These are phyloP conservation scores for Pseudonitzschia multistriata DNA, from an alignment of 108 stramenopile species.

Conservation along the genomic window DNA sequence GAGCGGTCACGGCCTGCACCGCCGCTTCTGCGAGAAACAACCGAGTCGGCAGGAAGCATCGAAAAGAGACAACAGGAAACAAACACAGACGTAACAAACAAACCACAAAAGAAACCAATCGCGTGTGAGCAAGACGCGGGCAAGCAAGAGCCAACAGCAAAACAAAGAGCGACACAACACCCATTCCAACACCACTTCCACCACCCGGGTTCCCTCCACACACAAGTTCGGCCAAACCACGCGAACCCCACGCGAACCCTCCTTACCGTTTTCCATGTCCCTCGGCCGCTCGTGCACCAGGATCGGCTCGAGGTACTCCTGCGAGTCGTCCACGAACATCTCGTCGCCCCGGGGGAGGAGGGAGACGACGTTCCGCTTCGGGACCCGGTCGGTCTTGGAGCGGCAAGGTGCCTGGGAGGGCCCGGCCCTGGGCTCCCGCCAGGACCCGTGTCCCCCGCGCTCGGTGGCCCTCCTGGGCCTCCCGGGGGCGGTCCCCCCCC, in stretches of 20 bases:
- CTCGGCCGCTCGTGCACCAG: neutral
- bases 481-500: no score
- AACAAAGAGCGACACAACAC: no score
- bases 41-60: neutral
- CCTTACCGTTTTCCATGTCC: slow-evolving; percentile 9
- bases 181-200: no score
- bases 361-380: neutral
- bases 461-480: neutral
- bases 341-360: neutral
- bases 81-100: no score
- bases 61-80: neutral
- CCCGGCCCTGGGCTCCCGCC: neutral
- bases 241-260: neutral
- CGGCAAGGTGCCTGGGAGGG: neutral
- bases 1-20: slow-evolving; percentile 82
- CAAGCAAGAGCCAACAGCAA: neutral
- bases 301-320: slow-evolving; percentile 4
- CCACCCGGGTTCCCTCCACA: no score
- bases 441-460: neutral
- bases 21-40: slow-evolving; percentile 39
- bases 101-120: no score
- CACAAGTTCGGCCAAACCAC: neutral
- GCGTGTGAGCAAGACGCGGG: neutral
- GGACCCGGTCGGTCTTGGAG: neutral
- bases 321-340: neutral